Percentiles rank a stretch among this genome's conserved stretches.
Conservation (phyloP, 768 basidiomycete genomes). For the Russula earlei region DNA sequence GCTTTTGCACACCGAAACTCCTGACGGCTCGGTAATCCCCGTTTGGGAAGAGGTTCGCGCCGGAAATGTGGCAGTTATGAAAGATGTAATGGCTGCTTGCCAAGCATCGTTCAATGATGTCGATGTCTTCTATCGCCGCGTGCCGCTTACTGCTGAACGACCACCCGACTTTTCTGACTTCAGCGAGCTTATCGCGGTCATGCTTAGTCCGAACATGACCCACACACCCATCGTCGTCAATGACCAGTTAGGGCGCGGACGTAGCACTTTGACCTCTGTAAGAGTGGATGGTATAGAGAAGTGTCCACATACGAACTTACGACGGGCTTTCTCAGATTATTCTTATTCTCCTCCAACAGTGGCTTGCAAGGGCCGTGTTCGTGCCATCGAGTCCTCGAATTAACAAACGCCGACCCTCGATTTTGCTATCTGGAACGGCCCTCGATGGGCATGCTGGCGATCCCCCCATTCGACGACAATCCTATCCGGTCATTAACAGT, state of each 20-base stretch:
- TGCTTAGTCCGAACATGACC: conserved; percentile 55
- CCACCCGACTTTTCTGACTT: conserved; percentile 68
- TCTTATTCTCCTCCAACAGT: conserved; percentile 73
- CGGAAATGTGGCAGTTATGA: conserved; percentile 67
- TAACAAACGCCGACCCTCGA: conserved; percentile 36
- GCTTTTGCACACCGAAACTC: conserved; percentile 81
- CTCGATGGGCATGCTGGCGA: conserved; percentile 26
- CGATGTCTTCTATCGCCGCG: conserved; percentile 67
- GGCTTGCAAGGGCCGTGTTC: conserved; percentile 44
- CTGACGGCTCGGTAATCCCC: conserved; percentile 82
- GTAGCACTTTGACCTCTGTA: conserved; percentile 86
- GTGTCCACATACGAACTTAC: not conserved
- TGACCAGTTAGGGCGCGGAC: conserved; percentile 88
- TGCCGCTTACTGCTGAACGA: conserved; percentile 90
- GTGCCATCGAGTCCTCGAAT: conserved; percentile 32
- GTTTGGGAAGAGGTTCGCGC: conserved; percentile 86
- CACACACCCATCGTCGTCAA: conserved; percentile 85
- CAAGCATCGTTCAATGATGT: conserved; percentile 36
- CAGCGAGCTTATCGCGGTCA: conserved; percentile 69
- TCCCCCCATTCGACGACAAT: conserved; percentile 37
- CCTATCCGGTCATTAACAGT: conserved; percentile 90
- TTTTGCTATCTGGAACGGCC: conserved; percentile 30
- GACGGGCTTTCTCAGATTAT: conserved; percentile 44
- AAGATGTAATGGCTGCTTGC: conserved; percentile 75
- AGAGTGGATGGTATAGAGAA: conserved; percentile 21